Percentiles rank a stretch among this genome's conserved stretches.
Evolutionary conservation across 257 asterid species (phyloP).

Genomic region (Oldenlandia corymbosa): DNA sequence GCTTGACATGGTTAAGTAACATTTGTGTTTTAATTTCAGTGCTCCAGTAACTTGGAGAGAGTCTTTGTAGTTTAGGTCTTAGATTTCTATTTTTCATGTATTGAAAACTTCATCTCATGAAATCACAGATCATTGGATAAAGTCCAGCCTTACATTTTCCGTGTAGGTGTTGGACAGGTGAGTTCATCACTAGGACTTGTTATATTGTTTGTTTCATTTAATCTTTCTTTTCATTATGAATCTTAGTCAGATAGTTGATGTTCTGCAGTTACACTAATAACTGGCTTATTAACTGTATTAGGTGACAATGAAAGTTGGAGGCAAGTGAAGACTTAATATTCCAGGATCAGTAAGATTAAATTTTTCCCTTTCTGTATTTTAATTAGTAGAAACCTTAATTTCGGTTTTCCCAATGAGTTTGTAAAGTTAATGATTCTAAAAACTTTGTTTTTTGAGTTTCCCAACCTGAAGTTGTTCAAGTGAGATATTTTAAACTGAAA

Average conservation of each 20-base stretch:
- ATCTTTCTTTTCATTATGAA: background rate
- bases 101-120: slow-evolving; percentile 13
- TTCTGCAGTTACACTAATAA: background rate
- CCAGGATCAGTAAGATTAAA: slow-evolving; percentile 77
- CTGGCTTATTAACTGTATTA: slow-evolving; percentile 20
- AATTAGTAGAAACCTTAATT: too few species aligned
- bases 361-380: background rate
- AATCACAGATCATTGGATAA: slow-evolving; percentile 83
- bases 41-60: background rate
- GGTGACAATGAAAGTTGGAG: slow-evolving; percentile 97
- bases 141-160: slow-evolving; percentile 72
- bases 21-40: background rate
- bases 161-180: slow-evolving; percentile 95
- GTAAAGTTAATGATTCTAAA: too few species aligned
- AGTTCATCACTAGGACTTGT: slow-evolving; percentile 8
- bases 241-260: too few species aligned
- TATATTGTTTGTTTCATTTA: background rate
- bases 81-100: background rate
- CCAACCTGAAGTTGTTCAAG: too few species aligned
- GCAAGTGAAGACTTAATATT: slow-evolving; percentile 77
- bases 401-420: too few species aligned
- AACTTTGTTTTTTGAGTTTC: too few species aligned
- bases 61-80: background rate
- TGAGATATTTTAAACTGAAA: too few species aligned
- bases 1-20: background rate